Base-by-base conservation (phyloP, 2,329 filamentous ascomycete species). In the Orbilia javanica region DNA sequence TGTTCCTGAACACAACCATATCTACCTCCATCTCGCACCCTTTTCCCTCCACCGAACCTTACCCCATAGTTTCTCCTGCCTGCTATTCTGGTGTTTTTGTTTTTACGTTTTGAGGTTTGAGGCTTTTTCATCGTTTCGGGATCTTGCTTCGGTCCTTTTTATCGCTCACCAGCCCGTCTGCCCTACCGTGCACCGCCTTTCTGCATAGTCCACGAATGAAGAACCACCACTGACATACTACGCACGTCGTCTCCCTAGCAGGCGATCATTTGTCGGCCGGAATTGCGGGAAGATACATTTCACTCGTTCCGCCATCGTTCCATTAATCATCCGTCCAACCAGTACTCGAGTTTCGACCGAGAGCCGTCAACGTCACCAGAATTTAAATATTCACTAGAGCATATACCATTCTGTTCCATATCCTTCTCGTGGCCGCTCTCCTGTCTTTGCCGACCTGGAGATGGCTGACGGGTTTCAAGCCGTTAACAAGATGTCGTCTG, bases 1-100 rank as follows among this genome's bases (percentile, higher is more conserved):
- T 68, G 74, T 78, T 72, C 74, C 74, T 78, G 74, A 78, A 64
- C 74, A 48, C 73, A 71, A 71, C 74, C 60, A 67, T 76, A 74
- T 68, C 44, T 68, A 57, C 70, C 63, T 52, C 63, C 70, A 74
- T 68, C 53, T 74, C 62, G 70, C 74, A 62, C 52, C 74, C 44
- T 57, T 66, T 52, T 36, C 42, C n/a, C 55, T 46, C 25, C 46
- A 55, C 8, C 10, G n/a, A 44, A 34, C 22, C 44, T 62, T 36
- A 25, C 34, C 55, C 36, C 39, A 39, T 46, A 31, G 18, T n/a
- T 36, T 42, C 53, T 48, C 31, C 68, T 57, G 55, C 20, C 39
- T 65, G 31, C 53, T 25, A 55, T 67, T 55, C 20, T 55, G 31
- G 36, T 42, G 36, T 36, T 71, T 53, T 77, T 22, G 39, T 39